Conservation (phyloP, 306 rosid species). For the Vachellia pachyceras region DNA sequence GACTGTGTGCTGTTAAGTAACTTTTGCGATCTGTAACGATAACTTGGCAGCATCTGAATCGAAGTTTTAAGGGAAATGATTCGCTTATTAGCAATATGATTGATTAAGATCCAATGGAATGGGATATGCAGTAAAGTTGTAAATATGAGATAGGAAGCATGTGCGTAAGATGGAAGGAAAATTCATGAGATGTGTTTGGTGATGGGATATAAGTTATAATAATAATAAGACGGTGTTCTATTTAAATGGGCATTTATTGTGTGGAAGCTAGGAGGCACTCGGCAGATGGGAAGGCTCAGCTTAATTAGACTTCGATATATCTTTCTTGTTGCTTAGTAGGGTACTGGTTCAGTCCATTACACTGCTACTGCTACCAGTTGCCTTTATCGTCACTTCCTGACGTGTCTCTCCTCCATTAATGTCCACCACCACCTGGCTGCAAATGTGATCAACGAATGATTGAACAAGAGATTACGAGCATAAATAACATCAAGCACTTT, state of each 20-base stretch:
- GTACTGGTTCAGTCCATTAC: not conserved
- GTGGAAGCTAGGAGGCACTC: not conserved
- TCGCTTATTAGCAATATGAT: not conserved
- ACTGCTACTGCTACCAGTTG: not conserved
- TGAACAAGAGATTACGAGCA: not conserved
- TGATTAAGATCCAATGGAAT: not conserved
- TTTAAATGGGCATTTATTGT: constrained; percentile 30
- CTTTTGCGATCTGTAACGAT: constrained; percentile 11
- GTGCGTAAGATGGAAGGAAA: constrained; percentile 41
- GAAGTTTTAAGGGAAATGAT: constrained; percentile 1
- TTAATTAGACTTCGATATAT: no score
- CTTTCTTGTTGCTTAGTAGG: constrained; percentile 4
- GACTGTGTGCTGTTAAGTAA: constrained; percentile 3
- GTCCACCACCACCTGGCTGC: not conserved
- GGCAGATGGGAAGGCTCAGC: not conserved
- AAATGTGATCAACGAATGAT: not conserved
- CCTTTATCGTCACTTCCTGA: not conserved
- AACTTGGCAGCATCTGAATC: constrained; percentile 34
- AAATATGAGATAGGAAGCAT: constrained; percentile 8
- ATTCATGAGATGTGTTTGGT: constrained; percentile 4
- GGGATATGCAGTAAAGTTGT: not conserved
- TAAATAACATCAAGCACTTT: no score
- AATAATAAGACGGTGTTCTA: constrained; percentile 20
- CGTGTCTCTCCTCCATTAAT: not conserved
- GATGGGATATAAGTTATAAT: not conserved